Conservation (phyloP, 768 basidiomycete species). For the Amanita inopinata region DNA sequence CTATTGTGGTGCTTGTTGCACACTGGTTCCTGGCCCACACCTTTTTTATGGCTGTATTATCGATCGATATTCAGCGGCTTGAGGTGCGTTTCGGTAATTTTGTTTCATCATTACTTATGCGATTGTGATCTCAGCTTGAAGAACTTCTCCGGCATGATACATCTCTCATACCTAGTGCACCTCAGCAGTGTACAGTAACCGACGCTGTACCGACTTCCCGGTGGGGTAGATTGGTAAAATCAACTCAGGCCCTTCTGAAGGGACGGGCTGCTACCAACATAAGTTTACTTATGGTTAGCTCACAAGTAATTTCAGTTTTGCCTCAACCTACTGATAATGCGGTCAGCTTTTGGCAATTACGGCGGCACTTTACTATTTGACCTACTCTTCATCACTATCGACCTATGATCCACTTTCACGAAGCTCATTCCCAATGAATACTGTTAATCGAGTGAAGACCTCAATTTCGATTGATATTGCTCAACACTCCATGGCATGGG, state of each 20-base stretch:
- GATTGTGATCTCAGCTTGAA: conserved; percentile 44
- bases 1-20: conserved; percentile 87
- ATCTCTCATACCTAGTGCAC: conserved; percentile 36
- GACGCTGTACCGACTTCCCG: conserved; percentile 32
- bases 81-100: conserved; percentile 40
- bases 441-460: not conserved
- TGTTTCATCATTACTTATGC: conserved; percentile 8
- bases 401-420: conserved; percentile 16
- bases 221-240: conserved; percentile 32
- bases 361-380: conserved; percentile 65
- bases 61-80: conserved; percentile 90
- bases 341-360: conserved; percentile 71
- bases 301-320: conserved; percentile 15
- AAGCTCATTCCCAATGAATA: conserved; percentile 6
- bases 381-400: conserved; percentile 37
- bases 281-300: conserved; percentile 61
- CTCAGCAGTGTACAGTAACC: conserved; percentile 17
- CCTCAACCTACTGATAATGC: conserved; percentile 8
- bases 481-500: conserved; percentile 38
- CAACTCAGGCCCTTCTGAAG: conserved; percentile 39
- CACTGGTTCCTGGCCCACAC: conserved; percentile 98
- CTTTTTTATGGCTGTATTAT: conserved; percentile 89
- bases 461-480: conserved; percentile 15
- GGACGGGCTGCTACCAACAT: conserved; percentile 70
- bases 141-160: conserved; percentile 76